phyloP scores from a whole-genome alignment of 2,329 filamentous ascomycete genomes.

The Aspergillus aculeatinus region DNA sequence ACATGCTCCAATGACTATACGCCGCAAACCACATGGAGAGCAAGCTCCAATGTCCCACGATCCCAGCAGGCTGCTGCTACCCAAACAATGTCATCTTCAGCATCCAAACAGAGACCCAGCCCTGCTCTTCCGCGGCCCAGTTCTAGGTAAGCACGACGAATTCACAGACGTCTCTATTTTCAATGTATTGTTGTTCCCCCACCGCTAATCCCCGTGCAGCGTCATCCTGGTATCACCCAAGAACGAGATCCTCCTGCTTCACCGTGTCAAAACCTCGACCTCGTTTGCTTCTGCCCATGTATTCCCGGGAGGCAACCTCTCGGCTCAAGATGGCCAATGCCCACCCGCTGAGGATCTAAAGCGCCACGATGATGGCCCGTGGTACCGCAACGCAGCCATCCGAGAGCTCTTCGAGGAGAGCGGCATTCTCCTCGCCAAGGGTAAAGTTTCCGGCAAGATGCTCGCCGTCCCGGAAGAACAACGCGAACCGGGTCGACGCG shows the following conservation, averaged over 20 bases:
- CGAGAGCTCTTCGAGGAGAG: slow-evolving; percentile 95
- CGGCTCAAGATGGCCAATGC: slow-evolving; percentile 69
- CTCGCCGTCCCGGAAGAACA: slow-evolving; percentile 61
- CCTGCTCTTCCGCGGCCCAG: slow-evolving; percentile 60
- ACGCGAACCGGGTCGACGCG: slow-evolving; percentile 64
- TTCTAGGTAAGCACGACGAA: slow-evolving; percentile 51
- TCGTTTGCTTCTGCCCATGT: slow-evolving; percentile 92
- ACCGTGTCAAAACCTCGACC: slow-evolving; percentile 76
- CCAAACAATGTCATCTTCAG: slow-evolving; percentile 23
- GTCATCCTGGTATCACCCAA: slow-evolving; percentile 80
- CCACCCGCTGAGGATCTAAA: slow-evolving; percentile 51
- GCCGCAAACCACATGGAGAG: slow-evolving; percentile 5
- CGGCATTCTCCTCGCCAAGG: slow-evolving; percentile 73
- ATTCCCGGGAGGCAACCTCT: slow-evolving; percentile 84
- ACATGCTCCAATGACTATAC: neutral
- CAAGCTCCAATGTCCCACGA: slow-evolving; percentile 16
- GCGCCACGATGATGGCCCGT: slow-evolving; percentile 67
- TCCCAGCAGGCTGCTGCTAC: slow-evolving; percentile 1
- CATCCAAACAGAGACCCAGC: slow-evolving; percentile 33
- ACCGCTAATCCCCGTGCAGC: slow-evolving; percentile 46
- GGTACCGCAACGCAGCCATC: slow-evolving; percentile 80
- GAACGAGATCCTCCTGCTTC: slow-evolving; percentile 85
- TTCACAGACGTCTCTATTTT: neutral
- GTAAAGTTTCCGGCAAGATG: slow-evolving; percentile 47
- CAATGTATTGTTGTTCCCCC: too few species aligned